Percentiles rank a stretch among this genome's conserved stretches.
Conservation (phyloP, 257 asterid genomes). For the Solanum pimpinellifolium region DNA sequence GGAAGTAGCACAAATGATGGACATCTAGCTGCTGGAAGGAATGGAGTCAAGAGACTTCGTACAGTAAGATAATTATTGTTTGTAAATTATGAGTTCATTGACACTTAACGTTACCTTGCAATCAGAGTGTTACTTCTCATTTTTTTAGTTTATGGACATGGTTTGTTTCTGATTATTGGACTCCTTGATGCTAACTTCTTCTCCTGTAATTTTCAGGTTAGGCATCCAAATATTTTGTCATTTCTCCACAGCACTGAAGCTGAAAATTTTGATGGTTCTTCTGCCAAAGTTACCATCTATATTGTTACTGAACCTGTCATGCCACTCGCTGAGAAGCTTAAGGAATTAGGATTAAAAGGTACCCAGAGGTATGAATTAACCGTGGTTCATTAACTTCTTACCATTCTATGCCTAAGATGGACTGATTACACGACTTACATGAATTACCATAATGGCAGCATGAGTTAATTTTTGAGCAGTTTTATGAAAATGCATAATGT, state of each 20-base stretch:
- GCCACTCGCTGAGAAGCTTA: conserved; percentile 91
- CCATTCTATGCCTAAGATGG: background rate
- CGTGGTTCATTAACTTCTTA: conserved; percentile 1
- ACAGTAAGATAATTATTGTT: conserved; percentile 49
- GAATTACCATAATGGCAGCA: background rate
- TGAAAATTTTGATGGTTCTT: conserved; percentile 73
- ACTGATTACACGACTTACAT: background rate
- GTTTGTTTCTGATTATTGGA: background rate
- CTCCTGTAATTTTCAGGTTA: conserved; percentile 46
- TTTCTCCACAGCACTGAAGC: conserved; percentile 94
- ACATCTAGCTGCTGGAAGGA: conserved; percentile 93
- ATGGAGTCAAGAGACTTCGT: conserved; percentile 97
- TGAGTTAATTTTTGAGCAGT: background rate
- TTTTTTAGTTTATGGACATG: background rate
- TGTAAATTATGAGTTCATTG: background rate
- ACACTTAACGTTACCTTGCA: background rate
- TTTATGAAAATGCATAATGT: background rate
- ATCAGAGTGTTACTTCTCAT: background rate
- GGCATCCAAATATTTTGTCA: conserved; percentile 96
- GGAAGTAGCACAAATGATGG: conserved; percentile 83
- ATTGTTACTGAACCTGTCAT: conserved; percentile 95
- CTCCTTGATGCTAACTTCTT: background rate
- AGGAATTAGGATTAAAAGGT: conserved; percentile 84
- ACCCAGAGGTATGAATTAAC: conserved; percentile 57
- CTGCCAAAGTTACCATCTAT: conserved; percentile 70